These are phyloP conservation scores for Saccharomyces jurei DNA, from an alignment of 805 yeast species.

Conservation along the genomic window DNA sequence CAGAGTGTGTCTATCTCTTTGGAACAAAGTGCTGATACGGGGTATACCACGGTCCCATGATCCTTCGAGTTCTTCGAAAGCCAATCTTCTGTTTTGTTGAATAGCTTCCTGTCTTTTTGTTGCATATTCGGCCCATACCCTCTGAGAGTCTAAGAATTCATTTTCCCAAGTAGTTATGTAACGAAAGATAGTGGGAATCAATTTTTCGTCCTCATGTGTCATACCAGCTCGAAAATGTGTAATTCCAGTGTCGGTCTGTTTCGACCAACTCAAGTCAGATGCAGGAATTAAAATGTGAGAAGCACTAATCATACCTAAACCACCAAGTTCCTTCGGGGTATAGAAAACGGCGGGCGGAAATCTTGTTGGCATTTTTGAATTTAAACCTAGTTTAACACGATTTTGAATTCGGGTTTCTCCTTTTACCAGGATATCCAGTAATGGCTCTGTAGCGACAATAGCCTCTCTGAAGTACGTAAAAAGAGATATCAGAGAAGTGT, in stretches of 20 bases:
- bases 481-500: conserved; percentile 76
- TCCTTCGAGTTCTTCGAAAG: conserved; percentile 88
- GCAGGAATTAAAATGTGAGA: conserved; percentile 93
- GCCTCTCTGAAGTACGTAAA: conserved; percentile 93
- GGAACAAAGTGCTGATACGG: conserved; percentile 88
- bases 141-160: conserved; percentile 85
- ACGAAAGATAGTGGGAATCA: conserved; percentile 89
- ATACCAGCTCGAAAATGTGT: conserved; percentile 92
- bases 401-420: conserved; percentile 92
- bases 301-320: conserved; percentile 95
- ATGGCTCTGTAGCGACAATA: conserved; percentile 67
- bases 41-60: conserved; percentile 98
- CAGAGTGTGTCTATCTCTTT: conserved; percentile 86
- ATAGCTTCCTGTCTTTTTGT: conserved; percentile 79
- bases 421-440: conserved; percentile 76
- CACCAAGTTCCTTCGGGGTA: conserved; percentile 95
- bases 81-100: conserved; percentile 74
- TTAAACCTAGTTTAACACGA: conserved; percentile 86
- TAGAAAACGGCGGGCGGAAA: conserved; percentile 98
- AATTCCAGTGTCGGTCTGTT: conserved; percentile 88
- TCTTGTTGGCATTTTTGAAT: conserved; percentile 96
- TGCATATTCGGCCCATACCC: conserved; percentile 98
- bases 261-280: conserved; percentile 83
- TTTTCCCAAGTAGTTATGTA: conserved; percentile 95
- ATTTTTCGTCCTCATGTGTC: conserved; percentile 68